Evolutionary conservation across 2,329 filamentous ascomycete genomes (phyloP).

Genomic region (Dactylellina drechsleri): DNA sequence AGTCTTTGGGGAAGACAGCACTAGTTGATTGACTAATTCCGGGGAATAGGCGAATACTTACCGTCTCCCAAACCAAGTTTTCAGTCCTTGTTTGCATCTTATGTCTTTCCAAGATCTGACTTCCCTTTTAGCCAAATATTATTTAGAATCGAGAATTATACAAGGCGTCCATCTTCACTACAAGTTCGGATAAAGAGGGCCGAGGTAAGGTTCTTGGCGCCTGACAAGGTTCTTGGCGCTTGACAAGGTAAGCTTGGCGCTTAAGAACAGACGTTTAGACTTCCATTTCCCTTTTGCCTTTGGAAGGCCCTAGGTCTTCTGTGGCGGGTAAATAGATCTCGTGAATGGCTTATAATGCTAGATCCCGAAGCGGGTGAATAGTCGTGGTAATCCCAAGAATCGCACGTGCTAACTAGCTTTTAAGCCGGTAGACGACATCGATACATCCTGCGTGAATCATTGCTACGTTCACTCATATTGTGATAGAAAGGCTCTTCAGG

Average conservation of each 20-base stretch:
- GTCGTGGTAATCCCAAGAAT: conserved; percentile 1
- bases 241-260: conserved; percentile 2
- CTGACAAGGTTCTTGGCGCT: conserved; percentile 6
- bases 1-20: too few species aligned
- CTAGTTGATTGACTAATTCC: neutral
- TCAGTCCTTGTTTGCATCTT: neutral
- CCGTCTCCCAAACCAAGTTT: conserved; percentile 34
- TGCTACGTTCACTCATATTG: too few species aligned
- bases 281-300: neutral
- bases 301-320: conserved; percentile 10
- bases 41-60: conserved; percentile 41
- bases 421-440: conserved; percentile 46
- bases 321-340: conserved; percentile 38
- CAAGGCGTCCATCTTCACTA: neutral
- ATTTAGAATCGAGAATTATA: neutral
- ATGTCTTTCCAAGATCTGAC: conserved; percentile 13
- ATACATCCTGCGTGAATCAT: neutral
- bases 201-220: too few species aligned
- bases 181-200: conserved; percentile 31
- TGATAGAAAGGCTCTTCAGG: neutral
- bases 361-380: conserved; percentile 15
- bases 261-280: neutral
- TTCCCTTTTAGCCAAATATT: conserved; percentile 49
- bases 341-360: neutral
- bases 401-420: conserved; percentile 33